Evolutionary conservation across 78 protist genomes (phyloP).

Genomic region (Chrysochromulina parva): DNA sequence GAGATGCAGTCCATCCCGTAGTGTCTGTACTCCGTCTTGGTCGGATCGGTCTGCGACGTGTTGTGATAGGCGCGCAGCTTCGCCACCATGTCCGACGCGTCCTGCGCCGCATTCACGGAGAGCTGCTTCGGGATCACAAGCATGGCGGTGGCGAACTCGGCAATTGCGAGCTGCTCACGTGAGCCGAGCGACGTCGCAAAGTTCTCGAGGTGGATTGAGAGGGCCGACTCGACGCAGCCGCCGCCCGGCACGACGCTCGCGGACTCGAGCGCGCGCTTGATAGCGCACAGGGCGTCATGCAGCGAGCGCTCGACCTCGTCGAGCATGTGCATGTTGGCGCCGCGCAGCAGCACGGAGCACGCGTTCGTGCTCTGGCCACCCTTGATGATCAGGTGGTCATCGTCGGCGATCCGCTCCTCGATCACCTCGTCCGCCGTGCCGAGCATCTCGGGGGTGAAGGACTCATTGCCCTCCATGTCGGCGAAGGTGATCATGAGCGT

Average conservation of each 20-base stretch:
- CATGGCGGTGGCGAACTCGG: slow-evolving; percentile 90
- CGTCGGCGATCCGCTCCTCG: slow-evolving; percentile 91
- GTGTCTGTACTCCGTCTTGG: slow-evolving; percentile 37
- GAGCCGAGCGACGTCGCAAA: slow-evolving; percentile 86
- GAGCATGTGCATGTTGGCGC: slow-evolving; percentile 89
- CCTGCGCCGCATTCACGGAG: slow-evolving; percentile 96
- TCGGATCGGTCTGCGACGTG: slow-evolving; percentile 79
- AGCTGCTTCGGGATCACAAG: slow-evolving; percentile 97
- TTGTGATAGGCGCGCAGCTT: slow-evolving; percentile 92
- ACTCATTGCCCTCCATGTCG: slow-evolving; percentile 94
- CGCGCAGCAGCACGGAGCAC: slow-evolving; percentile 89
- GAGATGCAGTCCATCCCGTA: background rate
- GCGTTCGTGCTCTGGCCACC: slow-evolving; percentile 12
- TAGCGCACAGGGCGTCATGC: slow-evolving; percentile 97
- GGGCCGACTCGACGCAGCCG: slow-evolving; percentile 98
- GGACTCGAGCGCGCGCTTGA: slow-evolving; percentile 91
- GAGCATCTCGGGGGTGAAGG: slow-evolving; percentile 79
- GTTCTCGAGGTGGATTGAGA: slow-evolving; percentile 93
- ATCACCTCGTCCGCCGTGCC: slow-evolving; percentile 76
- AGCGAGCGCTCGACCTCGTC: slow-evolving; percentile 91
- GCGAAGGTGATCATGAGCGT: slow-evolving; percentile 79
- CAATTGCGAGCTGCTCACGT: slow-evolving; percentile 97
- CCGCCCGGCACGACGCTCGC: slow-evolving; percentile 84
- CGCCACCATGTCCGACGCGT: slow-evolving; percentile 96
- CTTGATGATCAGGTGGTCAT: slow-evolving; percentile 59